Evolutionary conservation across 768 basidiomycete genomes (phyloP), one percentile per base, ranked within the genome.

Genomic region (Leccinum pellstonianum): DNA sequence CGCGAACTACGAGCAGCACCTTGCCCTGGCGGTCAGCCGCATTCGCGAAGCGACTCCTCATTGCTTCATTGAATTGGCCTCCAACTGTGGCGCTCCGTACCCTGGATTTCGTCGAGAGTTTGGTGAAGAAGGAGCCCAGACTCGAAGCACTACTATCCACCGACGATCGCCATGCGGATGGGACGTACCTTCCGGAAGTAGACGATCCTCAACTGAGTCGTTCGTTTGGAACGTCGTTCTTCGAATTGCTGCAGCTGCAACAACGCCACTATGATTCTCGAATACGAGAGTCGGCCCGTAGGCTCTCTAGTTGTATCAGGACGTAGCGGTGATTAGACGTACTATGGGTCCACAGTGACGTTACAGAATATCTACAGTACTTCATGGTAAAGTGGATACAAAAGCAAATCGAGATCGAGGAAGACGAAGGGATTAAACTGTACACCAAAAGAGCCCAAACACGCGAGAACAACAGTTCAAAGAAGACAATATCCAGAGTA

Each of bases 41-140:
- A 3, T 98, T 98, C 74, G 83, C 90, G 56, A 98, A 98, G 76
- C 90, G 96, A n/a, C 81, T 98, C 51, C 79, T 96, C 29, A 81
- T 83, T 52, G 86, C 88, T 35, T 84, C 88, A 5, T 79, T 98
- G 43, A 86, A 90, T 68, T 95, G 95, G 87, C 83, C 95, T 0
- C 80, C 91, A 4, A 66, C 74, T 1, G 78, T 83, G 11, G 85
- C 86, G 19, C 75, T 87, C 49, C 86, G 87, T 31, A 79, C 88
- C 19, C 73, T 98, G 41, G 85, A 86, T 35, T 91, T 97, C 64
- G 86, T 95, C 7, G 77, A 77, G 38, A 80, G 77, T 47, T 77
- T 98, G 64, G 75, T 97, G 56, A 84, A 81, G 52, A 88, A 87
- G 68, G 90, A 98, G 64, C 78, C 87, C 7, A 87, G 86, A 73